Evolutionary conservation across 768 basidiomycete genomes (phyloP), one percentile per base, ranked within the genome.

Genomic region (Xerocomus potaroensis): DNA sequence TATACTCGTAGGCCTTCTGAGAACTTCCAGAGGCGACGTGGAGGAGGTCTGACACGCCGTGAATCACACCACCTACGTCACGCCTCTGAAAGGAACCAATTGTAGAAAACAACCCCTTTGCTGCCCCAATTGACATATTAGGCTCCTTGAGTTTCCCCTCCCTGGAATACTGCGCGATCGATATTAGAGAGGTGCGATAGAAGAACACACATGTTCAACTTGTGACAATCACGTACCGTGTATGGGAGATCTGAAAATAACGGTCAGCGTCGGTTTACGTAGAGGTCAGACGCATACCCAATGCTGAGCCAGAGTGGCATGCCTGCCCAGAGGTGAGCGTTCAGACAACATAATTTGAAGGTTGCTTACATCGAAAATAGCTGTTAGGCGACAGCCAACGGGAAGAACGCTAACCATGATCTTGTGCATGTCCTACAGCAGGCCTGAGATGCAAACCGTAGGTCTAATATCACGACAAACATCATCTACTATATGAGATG

Each of bases 61-160:
- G 75, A 55, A 97, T 69, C 30, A 88, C 78, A 14, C 91, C 89
- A 12, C 84, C 74, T 61, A 91, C 77, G 61, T 98, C 93, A 27
- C 86, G 86, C 10, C 74, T 76, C 19, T 86, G 72, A 61, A 91
- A 95, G 9, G 87, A 83, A 23, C 75, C 69, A 2, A 89, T 79
- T 1, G 91, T 88, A 19, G 79, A 77, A n/a, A 95, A 64, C 4
- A 96, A 70, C 8, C 90, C 91, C 60, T 89, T 81, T 0, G 92
- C 93, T 4, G 94, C 93, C 61, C 90, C 92, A 8, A 83, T 77
- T 10, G 83, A 82, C 14, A 92, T 69, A 61, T 96, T 94, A 27
- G 94, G 92, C 62, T 96, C 92, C 66, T 97, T 96, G 62, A 97
- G 70, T 61, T 90, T 92, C 40, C 93, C 93, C 69, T 97, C 91